phyloP scores from a whole-genome alignment of 2,329 filamentous ascomycete genomes.

The Phialemonium atrogriseum region DNA sequence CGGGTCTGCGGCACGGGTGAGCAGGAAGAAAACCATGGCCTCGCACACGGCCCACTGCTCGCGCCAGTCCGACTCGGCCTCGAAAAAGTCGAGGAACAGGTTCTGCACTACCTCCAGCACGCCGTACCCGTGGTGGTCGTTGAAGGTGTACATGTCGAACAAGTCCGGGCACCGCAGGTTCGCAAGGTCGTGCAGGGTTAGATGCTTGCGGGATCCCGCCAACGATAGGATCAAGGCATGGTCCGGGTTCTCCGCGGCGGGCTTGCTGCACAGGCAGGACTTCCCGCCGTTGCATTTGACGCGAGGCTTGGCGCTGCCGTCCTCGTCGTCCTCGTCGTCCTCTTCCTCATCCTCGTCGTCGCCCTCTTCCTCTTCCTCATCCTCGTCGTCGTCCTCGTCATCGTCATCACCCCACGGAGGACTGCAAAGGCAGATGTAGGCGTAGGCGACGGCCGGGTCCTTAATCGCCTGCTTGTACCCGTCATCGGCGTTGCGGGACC shows the following conservation, averaged over 20 bases:
- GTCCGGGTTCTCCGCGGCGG: slow-evolving; percentile 19
- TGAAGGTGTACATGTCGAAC: slow-evolving; percentile 34
- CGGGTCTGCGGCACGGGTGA: slow-evolving; percentile 5
- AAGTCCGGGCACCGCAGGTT: slow-evolving; percentile 24
- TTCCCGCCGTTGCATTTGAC: slow-evolving; percentile 19
- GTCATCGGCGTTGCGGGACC: slow-evolving; percentile 23
- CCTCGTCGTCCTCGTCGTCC: slow-evolving; percentile 3
- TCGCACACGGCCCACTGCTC: slow-evolving; percentile 32
- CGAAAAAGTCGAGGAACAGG: slow-evolving; percentile 25
- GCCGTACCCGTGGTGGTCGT: slow-evolving; percentile 31
- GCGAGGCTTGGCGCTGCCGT: slow-evolving; percentile 9
- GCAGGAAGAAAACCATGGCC: slow-evolving; percentile 21
- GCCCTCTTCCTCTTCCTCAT: slow-evolving; percentile 7
- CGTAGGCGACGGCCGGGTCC: slow-evolving; percentile 17
- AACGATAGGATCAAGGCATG: slow-evolving; percentile 22
- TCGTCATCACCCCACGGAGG: background rate
- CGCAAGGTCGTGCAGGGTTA: slow-evolving; percentile 11
- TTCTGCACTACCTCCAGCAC: slow-evolving; percentile 34
- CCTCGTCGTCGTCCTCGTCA: slow-evolving; percentile 1
- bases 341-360: slow-evolving; percentile 12
- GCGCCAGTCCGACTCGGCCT: slow-evolving; percentile 20
- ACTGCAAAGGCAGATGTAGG: slow-evolving; percentile 19
- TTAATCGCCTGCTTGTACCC: slow-evolving; percentile 17
- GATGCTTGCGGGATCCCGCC: slow-evolving; percentile 20
- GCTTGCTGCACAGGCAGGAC: slow-evolving; percentile 23